Evolutionary conservation across 1,284 basidiomycete genomes (phyloP).

Genomic region (Irpex sp.): DNA sequence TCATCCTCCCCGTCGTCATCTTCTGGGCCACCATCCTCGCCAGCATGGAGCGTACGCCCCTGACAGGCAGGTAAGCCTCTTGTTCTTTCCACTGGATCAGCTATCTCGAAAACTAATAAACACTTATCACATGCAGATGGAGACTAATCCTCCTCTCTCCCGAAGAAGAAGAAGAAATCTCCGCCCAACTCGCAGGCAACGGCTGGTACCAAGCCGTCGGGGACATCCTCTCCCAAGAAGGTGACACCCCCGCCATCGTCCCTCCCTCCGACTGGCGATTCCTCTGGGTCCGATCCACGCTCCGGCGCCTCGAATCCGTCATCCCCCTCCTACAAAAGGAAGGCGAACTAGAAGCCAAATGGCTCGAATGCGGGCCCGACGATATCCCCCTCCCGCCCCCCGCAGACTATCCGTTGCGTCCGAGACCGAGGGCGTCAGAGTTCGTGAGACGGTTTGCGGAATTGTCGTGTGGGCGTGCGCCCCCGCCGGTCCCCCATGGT

Average conservation of each 20-base stretch:
- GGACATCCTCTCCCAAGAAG: constrained; percentile 72
- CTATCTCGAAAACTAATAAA: constrained; percentile 2
- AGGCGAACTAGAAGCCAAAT: constrained; percentile 47
- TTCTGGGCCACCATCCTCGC: constrained; percentile 75
- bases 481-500: constrained; percentile 43
- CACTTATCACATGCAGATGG: constrained; percentile 48
- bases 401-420: constrained; percentile 64
- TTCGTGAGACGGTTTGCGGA: constrained; percentile 55
- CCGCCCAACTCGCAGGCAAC: constrained; percentile 69
- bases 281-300: constrained; percentile 73
- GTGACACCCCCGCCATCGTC: constrained; percentile 53
- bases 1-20: constrained; percentile 66
- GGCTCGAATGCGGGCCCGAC: constrained; percentile 48
- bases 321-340: constrained; percentile 66
- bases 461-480: constrained; percentile 39
- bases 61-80: constrained; percentile 68
- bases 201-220: constrained; percentile 85
- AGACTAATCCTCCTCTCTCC: constrained; percentile 84
- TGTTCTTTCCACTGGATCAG: constrained; percentile 19
- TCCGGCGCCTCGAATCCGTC: constrained; percentile 68
- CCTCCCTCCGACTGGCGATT: constrained; percentile 81
- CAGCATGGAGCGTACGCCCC: constrained; percentile 77
- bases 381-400: constrained; percentile 68
- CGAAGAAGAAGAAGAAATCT: constrained; percentile 86
- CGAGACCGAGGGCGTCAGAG: constrained; percentile 68